Base-by-base conservation (phyloP, 2,329 filamentous ascomycete genomes). In the Diplodia intermedia region DNA sequence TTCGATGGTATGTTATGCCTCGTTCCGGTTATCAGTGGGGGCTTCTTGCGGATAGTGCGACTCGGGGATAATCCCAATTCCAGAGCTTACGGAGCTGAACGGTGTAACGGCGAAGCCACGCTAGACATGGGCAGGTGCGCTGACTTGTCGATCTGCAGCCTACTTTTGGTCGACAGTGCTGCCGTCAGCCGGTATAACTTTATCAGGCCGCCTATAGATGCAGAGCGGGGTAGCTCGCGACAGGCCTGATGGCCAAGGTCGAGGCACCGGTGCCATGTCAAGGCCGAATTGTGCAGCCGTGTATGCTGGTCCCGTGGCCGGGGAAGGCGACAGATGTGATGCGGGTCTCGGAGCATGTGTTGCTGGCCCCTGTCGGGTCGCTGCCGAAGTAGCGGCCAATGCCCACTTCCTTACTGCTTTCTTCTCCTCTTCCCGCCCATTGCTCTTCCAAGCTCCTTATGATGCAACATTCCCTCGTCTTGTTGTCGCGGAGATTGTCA, bases 341-440 rank as follows among this genome's bases (percentile, higher is more conserved):
- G 36, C 26, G 14, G 14, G 38, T 31, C 33, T 23, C 12, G n/a
- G 33, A 7, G 20, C 38, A 15, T n/a, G 38, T 43, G 56, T 23
- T 43, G 15, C 36, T 43, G 14, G 8, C 60, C 47, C 43, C 60
- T 31, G 43, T 63, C 47, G 43, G n/a, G 11, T 38, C 33, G n/a
- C 43, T 49, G 31, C 20, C 60, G 60, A 52, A 53, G 40, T 63
- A 40, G 3, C 47, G 47, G 47, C 60, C 43, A 26, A 63, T 29
- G 43, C 60, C 60, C 60, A 63, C 49, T 4, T 52, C 7, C 5
- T 50, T 2, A 9, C 11, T 50, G 23, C 36, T 9, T 15, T 36
- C 36, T 9, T 26, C 20, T 43, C 20, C 38, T 20, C 36, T n/a
- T 38, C 11, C 36, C n/a, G 3, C 9, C 18, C 33, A n/a, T 20